These are phyloP conservation scores for Croton laevigatus DNA, from an alignment of 441 rosid species.

Conservation along the genomic window DNA sequence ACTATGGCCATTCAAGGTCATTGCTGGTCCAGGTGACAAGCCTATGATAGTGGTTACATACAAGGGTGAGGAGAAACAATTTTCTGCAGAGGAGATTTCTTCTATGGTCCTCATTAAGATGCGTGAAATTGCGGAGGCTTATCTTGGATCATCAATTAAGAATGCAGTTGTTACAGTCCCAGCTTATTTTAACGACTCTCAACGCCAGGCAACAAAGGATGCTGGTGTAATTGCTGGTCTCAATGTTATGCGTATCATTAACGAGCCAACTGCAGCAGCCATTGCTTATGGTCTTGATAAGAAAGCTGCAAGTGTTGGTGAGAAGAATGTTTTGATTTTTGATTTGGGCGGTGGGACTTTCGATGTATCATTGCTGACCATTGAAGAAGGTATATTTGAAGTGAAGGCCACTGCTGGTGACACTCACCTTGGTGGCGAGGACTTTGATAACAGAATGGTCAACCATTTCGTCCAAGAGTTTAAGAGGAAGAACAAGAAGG, in stretches of 20 bases:
- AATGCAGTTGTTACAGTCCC: slow-evolving; percentile 72
- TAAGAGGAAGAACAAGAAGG: slow-evolving; percentile 72
- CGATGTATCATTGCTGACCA: slow-evolving; percentile 69
- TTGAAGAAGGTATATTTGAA: slow-evolving; percentile 71
- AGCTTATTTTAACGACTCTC: slow-evolving; percentile 68
- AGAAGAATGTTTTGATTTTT: slow-evolving; percentile 64
- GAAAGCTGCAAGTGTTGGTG: slow-evolving; percentile 55
- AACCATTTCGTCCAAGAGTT: slow-evolving; percentile 76
- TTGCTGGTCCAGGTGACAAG: slow-evolving; percentile 61
- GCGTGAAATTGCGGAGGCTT: slow-evolving; percentile 74
- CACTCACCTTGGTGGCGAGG: slow-evolving; percentile 70
- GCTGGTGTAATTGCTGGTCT: slow-evolving; percentile 69
- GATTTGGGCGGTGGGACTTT: slow-evolving; percentile 75
- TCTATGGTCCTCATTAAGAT: slow-evolving; percentile 62
- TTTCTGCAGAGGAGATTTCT: slow-evolving; percentile 55
- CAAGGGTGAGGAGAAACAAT: slow-evolving; percentile 59
- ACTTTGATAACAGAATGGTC: slow-evolving; percentile 72
- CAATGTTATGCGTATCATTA: slow-evolving; percentile 65
- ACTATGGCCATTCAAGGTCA: slow-evolving; percentile 68
- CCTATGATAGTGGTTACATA: slow-evolving; percentile 62
- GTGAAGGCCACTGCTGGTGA: slow-evolving; percentile 75
- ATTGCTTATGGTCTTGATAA: slow-evolving; percentile 76
- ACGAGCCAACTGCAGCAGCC: slow-evolving; percentile 75
- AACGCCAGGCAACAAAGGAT: slow-evolving; percentile 68
- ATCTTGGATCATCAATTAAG: slow-evolving; percentile 50